phyloP scores from a whole-genome alignment of 768 basidiomycete genomes.

The Pleurotus eryngii region DNA sequence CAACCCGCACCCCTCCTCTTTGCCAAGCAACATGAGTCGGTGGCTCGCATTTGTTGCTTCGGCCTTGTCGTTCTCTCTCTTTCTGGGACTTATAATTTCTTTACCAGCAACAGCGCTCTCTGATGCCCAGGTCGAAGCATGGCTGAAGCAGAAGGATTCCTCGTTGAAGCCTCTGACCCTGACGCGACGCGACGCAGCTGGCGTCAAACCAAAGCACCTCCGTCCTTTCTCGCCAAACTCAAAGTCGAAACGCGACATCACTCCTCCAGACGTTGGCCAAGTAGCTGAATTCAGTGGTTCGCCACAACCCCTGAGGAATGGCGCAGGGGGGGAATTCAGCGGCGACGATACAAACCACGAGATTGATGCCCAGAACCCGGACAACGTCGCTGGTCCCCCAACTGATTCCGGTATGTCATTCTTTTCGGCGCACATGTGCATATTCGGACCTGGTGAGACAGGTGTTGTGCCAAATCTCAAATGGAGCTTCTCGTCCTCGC shows the following conservation, averaged over 20 bases:
- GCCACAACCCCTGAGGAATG: slow-evolving; percentile 10
- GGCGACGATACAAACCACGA: slow-evolving; percentile 9
- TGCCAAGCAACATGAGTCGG: no score
- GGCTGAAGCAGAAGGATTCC: slow-evolving; percentile 7
- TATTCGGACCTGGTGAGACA: background rate
- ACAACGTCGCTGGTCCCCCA: slow-evolving; percentile 9
- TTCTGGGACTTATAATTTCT: no score
- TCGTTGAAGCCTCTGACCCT: slow-evolving; percentile 9
- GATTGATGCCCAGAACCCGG: slow-evolving; percentile 12
- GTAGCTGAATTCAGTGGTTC: slow-evolving; percentile 5
- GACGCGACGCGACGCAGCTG: slow-evolving; percentile 11
- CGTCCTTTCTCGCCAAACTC: background rate
- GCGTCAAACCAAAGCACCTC: slow-evolving; percentile 10
- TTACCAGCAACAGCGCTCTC: background rate
- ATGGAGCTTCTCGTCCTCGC: slow-evolving; percentile 13
- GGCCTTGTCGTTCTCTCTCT: no score
- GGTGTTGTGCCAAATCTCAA: slow-evolving; percentile 12
- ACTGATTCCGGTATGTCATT: slow-evolving; percentile 6
- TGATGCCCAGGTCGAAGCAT: slow-evolving; percentile 2
- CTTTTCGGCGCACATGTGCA: background rate
- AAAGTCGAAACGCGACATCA: slow-evolving; percentile 10
- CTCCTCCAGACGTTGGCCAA: slow-evolving; percentile 11
- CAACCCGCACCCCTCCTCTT: no score
- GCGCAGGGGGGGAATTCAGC: slow-evolving; percentile 7
- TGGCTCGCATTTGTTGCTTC: no score